Base-by-base conservation (phyloP, 2,329 filamentous ascomycete species). In the Neonectria coccinea region DNA sequence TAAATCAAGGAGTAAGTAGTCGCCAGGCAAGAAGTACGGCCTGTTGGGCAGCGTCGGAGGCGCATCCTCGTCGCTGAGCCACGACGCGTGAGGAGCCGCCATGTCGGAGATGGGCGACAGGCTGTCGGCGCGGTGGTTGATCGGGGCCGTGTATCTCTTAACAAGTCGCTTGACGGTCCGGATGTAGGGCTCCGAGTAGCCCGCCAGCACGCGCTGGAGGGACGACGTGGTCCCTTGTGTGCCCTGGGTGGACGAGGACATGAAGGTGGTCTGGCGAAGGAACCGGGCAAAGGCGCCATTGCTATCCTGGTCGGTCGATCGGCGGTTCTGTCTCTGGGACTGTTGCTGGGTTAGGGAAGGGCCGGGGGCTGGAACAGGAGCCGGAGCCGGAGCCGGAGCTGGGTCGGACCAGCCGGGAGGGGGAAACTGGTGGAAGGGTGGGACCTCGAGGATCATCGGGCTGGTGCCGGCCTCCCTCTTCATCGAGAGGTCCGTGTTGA, bases 21-120 rank as follows among this genome's bases (percentile, higher is more conserved):
- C 84, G 20, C 85, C 84, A 0, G 86, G 83, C 5, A 87, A 70
- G 5, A 81, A 77, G 41, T 72, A 71, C 4, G 76, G 76, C 1
- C 65, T 55, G 25, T 58, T 64, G 7, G 65, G 56, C 7, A 73
- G 65, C 7, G 47, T 44, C 1, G 56, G 62, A 1, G 76, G 74
- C 4, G 74, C 72, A 14, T 75, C 70, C 0, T 69, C 64, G 18
- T 79, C 78, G 52, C 73, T 70, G 14, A 74, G 64, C 78, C 75
- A 79, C 9, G 68, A 70, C 12, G 60, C 27, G 22, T 65, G 58
- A 4, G 36, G 53, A 12, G 58, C 29, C 5, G 66, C 64, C 4
- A 67, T 55, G 10, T 76, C 73, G 0, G 73, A 73, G 4, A 72
- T 53, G 0, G 74, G 75, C 5, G 75, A 75, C 12, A 71, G 64